These are phyloP conservation scores for Ceratocystis albifundus DNA, from an alignment of 2,329 filamentous ascomycete species.

Conservation along the genomic window DNA sequence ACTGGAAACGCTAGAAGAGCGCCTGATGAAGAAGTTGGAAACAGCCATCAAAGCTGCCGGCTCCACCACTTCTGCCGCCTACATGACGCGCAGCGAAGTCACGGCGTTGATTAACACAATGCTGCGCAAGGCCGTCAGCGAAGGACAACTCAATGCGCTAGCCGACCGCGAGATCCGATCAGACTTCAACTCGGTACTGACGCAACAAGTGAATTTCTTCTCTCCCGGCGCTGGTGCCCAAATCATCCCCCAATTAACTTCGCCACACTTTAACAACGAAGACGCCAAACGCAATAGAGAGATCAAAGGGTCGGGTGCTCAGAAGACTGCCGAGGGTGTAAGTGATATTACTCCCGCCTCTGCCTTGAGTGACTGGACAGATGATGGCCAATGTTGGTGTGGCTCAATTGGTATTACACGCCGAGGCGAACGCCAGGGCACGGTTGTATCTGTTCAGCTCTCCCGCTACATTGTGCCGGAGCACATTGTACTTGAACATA, in stretches of 20 bases:
- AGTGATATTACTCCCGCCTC: slow-evolving; percentile 32
- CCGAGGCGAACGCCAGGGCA: slow-evolving; percentile 38
- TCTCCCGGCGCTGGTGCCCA: slow-evolving; percentile 51
- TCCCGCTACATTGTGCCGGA: slow-evolving; percentile 50
- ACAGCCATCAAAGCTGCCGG: slow-evolving; percentile 20
- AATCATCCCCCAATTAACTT: slow-evolving; percentile 50
- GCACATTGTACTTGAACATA: slow-evolving; percentile 62
- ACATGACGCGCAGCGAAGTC: slow-evolving; percentile 35
- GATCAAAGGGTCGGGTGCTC: slow-evolving; percentile 19
- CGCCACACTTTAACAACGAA: slow-evolving; percentile 38
- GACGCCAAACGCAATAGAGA: slow-evolving; percentile 20
- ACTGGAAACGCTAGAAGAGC: slow-evolving; percentile 30
- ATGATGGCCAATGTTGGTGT: slow-evolving; percentile 84
- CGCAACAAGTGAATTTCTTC: slow-evolving; percentile 62
- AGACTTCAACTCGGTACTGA: slow-evolving; percentile 36
- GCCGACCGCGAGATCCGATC: slow-evolving; percentile 38
- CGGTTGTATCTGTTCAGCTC: slow-evolving; percentile 54
- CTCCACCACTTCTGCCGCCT: slow-evolving; percentile 23
- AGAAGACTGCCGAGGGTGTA: neutral
- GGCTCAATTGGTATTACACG: slow-evolving; percentile 38
- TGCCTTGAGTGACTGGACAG: slow-evolving; percentile 58
- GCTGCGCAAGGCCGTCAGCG: slow-evolving; percentile 35
- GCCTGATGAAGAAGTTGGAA: slow-evolving; percentile 30
- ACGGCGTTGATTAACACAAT: slow-evolving; percentile 33
- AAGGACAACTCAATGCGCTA: slow-evolving; percentile 38